Evolutionary conservation across 2,329 filamentous ascomycete genomes (phyloP), one percentile per base, ranked within the genome.

Genomic region (Ophiostoma himal-ulmi): DNA sequence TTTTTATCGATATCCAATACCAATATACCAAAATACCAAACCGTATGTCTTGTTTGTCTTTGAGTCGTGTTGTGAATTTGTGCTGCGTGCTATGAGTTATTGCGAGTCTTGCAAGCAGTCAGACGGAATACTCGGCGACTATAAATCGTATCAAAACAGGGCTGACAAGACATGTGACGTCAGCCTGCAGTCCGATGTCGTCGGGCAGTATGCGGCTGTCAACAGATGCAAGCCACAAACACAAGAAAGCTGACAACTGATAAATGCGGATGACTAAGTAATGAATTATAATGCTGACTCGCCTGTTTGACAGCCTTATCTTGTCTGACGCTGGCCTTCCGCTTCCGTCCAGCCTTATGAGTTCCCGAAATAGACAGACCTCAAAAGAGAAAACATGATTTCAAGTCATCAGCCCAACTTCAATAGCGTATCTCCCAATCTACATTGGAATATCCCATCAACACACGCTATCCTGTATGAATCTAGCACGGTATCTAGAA

Each of bases 271-370:
- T 14, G 2, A 5, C 22, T 2, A 48, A 20, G 14, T 48, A 20
- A 48, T 7, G 6, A 11, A 34, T 17, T 13, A 67, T 52, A 69
- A 68, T 17, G 52, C 68, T 64, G 14, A 71, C 68, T 71, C 68
- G 70, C 39, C 41, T 37, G n/a, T 44, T 7, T 54, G 39, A 11
- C 13, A 69, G 70, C 70, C 70, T 71, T 76, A 90, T 14, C 85
- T 84, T 1, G 89, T 36, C 37, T 54, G 60, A 57, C 57, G 67
- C 57, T 57, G 57, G 41, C 34, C n/a, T 22, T 65, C 62, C 20
- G 62, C 34, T 39, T 64, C 17, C 26, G 57, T 62, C 52, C 52
- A 57, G 52, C 52, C 57, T 62, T 62, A 62, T 34, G 13, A 52
- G 6, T 52, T 20, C 17, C 44, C 44, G 13, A 7, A 17, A n/a